Percentiles rank a stretch among this genome's conserved stretches.
These are phyloP conservation scores for Pulveroboletus sp. DNA, from an alignment of 768 basidiomycete genomes.

Conservation along the genomic window DNA sequence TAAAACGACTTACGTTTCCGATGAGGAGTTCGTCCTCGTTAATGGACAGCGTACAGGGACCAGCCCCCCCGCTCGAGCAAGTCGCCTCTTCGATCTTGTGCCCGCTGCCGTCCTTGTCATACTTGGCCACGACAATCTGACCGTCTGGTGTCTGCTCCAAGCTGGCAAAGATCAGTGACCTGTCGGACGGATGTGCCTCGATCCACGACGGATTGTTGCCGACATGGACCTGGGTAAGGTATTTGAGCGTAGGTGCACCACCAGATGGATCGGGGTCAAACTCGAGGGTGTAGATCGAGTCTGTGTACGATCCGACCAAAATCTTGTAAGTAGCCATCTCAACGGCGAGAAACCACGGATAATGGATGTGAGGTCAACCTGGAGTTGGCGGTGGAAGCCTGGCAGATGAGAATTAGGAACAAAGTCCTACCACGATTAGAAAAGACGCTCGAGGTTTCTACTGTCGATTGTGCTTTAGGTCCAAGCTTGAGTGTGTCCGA, in stretches of 20 bases:
- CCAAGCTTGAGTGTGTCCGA: too few relatives aligned
- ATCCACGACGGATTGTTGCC: conserved; percentile 80
- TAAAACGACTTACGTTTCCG: conserved; percentile 60
- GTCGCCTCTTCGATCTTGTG: conserved; percentile 42
- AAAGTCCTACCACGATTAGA: too few relatives aligned
- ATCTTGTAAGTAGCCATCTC: conserved; percentile 36
- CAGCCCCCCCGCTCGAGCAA: conserved; percentile 49
- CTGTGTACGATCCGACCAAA: conserved; percentile 63
- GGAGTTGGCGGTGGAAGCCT: too few relatives aligned
- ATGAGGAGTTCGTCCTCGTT: conserved; percentile 57
- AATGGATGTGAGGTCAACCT: background rate
- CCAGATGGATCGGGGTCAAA: conserved; percentile 63
- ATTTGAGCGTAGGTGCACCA: conserved; percentile 52
- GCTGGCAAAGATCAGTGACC: conserved; percentile 59
- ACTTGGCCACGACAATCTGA: conserved; percentile 55
- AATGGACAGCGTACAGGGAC: conserved; percentile 64
- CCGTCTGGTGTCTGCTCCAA: conserved; percentile 66
- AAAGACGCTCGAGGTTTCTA: background rate
- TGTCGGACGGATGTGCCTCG: conserved; percentile 53
- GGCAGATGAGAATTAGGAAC: too few relatives aligned
- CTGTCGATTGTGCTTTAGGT: too few relatives aligned
- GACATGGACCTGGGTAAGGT: conserved; percentile 44
- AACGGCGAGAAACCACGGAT: background rate
- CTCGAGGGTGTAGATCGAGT: conserved; percentile 56
- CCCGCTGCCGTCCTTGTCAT: conserved; percentile 47